Conservation (phyloP, 257 asterid genomes). For the Lantana camara region DNA sequence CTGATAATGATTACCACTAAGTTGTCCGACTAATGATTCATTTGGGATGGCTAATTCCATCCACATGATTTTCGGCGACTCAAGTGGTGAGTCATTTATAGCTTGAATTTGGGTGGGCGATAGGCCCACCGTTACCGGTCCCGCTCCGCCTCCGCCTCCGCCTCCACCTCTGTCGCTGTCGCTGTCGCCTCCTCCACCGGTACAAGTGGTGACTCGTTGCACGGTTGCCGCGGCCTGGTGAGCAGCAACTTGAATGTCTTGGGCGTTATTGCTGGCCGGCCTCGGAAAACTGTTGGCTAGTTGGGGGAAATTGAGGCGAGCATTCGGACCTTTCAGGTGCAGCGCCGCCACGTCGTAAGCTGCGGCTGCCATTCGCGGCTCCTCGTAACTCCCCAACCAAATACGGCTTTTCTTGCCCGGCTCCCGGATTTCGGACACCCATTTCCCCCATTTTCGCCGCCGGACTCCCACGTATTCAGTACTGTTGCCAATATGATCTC, state of each 20-base stretch:
- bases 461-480: constrained; percentile 34
- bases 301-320: constrained; percentile 57
- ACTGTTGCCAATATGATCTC: background rate
- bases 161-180: background rate
- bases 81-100: constrained; percentile 54
- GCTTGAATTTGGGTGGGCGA: constrained; percentile 56
- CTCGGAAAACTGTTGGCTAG: constrained; percentile 31
- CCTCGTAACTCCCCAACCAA: constrained; percentile 41
- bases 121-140: constrained; percentile 42
- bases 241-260: constrained; percentile 48
- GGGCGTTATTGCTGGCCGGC: constrained; percentile 33
- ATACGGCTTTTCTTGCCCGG: constrained; percentile 44
- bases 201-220: no score
- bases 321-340: constrained; percentile 41
- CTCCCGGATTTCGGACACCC: constrained; percentile 48
- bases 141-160: background rate
- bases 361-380: constrained; percentile 58
- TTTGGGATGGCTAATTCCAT: constrained; percentile 20
- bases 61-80: constrained; percentile 60
- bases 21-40: constrained; percentile 8
- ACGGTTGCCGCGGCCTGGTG: constrained; percentile 53
- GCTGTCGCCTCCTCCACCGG: no score
- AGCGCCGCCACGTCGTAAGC: constrained; percentile 66
- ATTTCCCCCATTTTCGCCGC: constrained; percentile 45
- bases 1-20: background rate